Base-by-base conservation (phyloP, 208 protist genomes). In the Leptomonas pyrrhocoris region DNA sequence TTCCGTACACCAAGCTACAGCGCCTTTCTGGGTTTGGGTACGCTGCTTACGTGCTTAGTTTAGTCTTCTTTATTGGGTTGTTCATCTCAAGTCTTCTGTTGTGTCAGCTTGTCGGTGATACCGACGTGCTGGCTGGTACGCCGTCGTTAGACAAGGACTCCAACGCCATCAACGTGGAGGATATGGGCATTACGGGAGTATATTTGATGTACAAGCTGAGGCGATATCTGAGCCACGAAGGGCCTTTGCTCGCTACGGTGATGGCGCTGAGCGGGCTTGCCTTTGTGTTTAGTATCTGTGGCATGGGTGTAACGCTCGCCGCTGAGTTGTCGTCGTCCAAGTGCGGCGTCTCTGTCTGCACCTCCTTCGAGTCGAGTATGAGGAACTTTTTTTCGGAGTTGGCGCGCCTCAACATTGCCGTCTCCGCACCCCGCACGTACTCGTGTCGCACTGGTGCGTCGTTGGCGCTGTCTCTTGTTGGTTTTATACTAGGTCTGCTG, bases 261-360 rank as follows among this genome's bases (percentile, higher is more conserved):
- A 13, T 71, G 4, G 12, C 79, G 9, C 64, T 67, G 19, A 57
- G 73, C 43, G 18, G 48, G 0, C 15, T 80, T 0, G 67, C 61
- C 18, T 69, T 77, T 30, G 13, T 77, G n/a, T 86, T 80, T 50
- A 71, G 70, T 30, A 9, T 82, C 12, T 71, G 73, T 25, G 51
- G 68, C 21, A 75, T 84, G 55, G 68, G 59, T n/a, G 51, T 81
- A 6, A 66, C 61, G 13, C 3, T 85, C 8, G 48, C 63, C 8
- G 54, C 90, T 13, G 42, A 61, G 6, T 23, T 18, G 25, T 57
- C 54, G 16, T 59, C 38, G 18, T 68, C 79, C 21, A 88, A 89
- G 56, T 93, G 87, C 63, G 78, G 79, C 12, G 31, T 51, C 31
- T 67, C 75, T 0, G 70, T 80, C 43, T 92, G 86, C 61, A 21